Base-by-base conservation (phyloP, 2,329 filamentous ascomycete genomes). In the Colletotrichum sp. region DNA sequence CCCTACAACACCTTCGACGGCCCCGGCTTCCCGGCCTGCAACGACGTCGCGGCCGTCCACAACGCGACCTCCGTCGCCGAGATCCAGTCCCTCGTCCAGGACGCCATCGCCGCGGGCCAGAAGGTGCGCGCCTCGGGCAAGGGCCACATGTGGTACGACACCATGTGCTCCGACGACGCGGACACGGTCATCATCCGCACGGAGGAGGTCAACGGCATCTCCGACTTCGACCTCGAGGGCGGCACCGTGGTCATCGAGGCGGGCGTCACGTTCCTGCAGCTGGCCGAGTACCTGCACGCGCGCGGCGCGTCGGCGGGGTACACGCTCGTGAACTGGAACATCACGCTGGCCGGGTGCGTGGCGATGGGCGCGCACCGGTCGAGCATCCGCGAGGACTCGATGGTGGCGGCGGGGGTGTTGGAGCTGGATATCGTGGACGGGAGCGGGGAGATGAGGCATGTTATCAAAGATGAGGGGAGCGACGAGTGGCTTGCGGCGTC, bases 81-180 rank as follows among this genome's bases (percentile, higher is more conserved):
- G 13, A 85, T 87, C 71, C 80, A 82, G 6, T 74, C 77, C 6
- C 76, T 87, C 34, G 86, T 89, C 62, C 83, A 83, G 64, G 78
- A 82, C 31, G 85, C 86, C 16, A 79, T 82, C 29, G 79, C 79
- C 8, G 79, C 81, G 11, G 82, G 83, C 33, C 83, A 83, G 15
- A 84, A 84, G 5, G 82, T 89, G 31, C 84, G 87, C 59, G 87
- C 87, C 13, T 85, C 83, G 5, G 87, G 86, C 3, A 88, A 88
- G 76, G 87, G 86, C 4, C 87, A 88, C 77, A 87, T 87, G 83
- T 87, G 87, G 86, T 89, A 88, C 77, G 86, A 89, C 76, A 89
- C 87, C 36, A 87, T 88, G 83, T 89, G 87, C 80, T 85, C 85
- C 57, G 87, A 88, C 78, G 81, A 87, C 72, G 79, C 82, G 31